phyloP scores from a whole-genome alignment of 116 monocot species.

The Papilionanthe hybrid region DNA sequence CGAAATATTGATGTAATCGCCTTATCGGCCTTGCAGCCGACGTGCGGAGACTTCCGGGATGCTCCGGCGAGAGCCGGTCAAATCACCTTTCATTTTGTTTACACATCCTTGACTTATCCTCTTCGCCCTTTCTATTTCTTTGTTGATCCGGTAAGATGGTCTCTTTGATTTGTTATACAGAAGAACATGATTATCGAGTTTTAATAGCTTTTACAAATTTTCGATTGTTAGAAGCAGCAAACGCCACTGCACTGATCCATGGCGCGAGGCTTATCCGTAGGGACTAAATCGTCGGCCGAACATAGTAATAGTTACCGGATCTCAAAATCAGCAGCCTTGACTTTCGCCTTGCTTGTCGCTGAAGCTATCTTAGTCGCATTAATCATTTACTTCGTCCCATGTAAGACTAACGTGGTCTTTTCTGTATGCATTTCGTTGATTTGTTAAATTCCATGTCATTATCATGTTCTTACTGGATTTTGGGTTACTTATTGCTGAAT shows the following conservation, averaged over 20 bases:
- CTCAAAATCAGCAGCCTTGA: conserved; percentile 27
- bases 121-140: not conserved
- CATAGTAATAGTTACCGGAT: conserved; percentile 6
- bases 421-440: not conserved
- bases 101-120: not conserved
- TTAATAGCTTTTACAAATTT: not conserved
- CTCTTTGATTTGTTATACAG: not conserved
- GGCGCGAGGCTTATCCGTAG: not conserved
- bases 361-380: conserved; percentile 65
- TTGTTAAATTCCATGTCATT: not conserved
- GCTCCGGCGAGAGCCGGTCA: too few relatives aligned
- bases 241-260: not conserved
- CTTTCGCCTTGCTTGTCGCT: conserved; percentile 32
- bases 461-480: not conserved
- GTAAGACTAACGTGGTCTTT: conserved; percentile 27
- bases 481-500: not conserved
- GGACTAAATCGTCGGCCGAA: not conserved
- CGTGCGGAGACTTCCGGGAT: too few relatives aligned
- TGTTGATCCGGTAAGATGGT: not conserved
- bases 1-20: too few relatives aligned
- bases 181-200: not conserved
- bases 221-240: not conserved
- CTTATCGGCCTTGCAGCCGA: too few relatives aligned
- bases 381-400: conserved; percentile 79
- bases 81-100: too few relatives aligned